Conservation (phyloP, 495 filamentous ascomycete species). For the Mytilinidion resinicola region DNA sequence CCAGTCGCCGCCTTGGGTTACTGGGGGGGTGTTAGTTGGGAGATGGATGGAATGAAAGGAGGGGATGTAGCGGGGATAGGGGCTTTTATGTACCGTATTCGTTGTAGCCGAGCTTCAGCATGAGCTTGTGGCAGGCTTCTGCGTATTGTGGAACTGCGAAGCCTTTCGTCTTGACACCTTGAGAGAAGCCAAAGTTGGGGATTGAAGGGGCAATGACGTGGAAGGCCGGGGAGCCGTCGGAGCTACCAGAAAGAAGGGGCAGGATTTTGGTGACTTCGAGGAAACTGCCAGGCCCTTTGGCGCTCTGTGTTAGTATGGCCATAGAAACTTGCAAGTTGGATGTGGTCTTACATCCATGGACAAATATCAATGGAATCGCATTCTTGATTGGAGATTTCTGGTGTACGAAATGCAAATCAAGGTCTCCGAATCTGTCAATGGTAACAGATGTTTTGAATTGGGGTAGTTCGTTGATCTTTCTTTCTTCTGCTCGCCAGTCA, state of each 20-base stretch:
- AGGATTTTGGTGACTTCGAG: slow-evolving; percentile 59
- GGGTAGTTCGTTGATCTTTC: slow-evolving; percentile 33
- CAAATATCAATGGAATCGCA: slow-evolving; percentile 35
- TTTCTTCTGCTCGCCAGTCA: slow-evolving; percentile 33
- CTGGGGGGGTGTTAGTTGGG: background rate
- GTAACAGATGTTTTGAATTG: slow-evolving; percentile 28
- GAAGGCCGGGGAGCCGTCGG: slow-evolving; percentile 49
- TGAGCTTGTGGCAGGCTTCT: slow-evolving; percentile 55
- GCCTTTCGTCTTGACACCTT: slow-evolving; percentile 45
- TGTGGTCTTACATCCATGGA: slow-evolving; percentile 24
- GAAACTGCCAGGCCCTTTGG: slow-evolving; percentile 60
- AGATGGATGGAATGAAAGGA: background rate
- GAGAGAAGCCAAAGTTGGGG: slow-evolving; percentile 66
- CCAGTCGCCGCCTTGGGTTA: slow-evolving; percentile 64
- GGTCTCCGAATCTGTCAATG: slow-evolving; percentile 29
- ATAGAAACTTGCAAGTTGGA: background rate
- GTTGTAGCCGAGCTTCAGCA: slow-evolving; percentile 59
- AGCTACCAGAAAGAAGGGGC: slow-evolving; percentile 42
- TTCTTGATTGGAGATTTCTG: slow-evolving; percentile 22
- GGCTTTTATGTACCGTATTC: slow-evolving; percentile 48
- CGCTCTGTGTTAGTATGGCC: no score
- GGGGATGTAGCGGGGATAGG: background rate
- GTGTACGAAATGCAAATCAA: slow-evolving; percentile 37
- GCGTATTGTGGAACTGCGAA: slow-evolving; percentile 57
- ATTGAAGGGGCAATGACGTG: slow-evolving; percentile 64